Conservation (phyloP, 1,284 basidiomycete species). For the Ceratorhiza oryzae-sativae region DNA sequence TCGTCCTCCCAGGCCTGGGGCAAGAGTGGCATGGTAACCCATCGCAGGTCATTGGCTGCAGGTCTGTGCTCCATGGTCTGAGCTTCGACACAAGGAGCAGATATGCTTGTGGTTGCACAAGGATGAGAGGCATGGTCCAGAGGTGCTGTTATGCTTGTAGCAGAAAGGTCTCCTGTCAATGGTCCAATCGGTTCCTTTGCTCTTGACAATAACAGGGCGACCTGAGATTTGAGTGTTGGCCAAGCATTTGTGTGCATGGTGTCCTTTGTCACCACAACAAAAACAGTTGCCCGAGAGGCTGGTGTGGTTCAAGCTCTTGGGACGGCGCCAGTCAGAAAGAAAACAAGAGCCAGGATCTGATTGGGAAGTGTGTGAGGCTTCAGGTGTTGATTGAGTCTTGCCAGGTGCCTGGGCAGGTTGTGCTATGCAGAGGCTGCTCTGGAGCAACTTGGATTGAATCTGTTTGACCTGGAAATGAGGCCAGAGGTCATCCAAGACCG, state of each 20-base stretch:
- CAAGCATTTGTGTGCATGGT: background rate
- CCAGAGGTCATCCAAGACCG: background rate
- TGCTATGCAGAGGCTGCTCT: background rate
- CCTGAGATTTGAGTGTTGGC: background rate
- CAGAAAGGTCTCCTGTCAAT: constrained; percentile 9
- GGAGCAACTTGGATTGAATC: background rate
- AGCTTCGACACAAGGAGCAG: constrained; percentile 22
- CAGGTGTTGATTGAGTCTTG: background rate
- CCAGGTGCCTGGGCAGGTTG: background rate
- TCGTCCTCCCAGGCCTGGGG: constrained; percentile 14
- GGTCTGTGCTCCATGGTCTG: constrained; percentile 23
- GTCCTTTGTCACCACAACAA: background rate
- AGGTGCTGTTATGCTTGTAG: constrained; percentile 13
- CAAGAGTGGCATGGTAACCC: constrained; percentile 7
- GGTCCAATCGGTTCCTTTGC: background rate
- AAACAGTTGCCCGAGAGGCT: background rate
- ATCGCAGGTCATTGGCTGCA: background rate
- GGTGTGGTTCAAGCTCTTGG: background rate
- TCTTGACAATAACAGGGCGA: background rate
- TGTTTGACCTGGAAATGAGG: background rate
- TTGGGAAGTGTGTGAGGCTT: background rate
- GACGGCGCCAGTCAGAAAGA: background rate
- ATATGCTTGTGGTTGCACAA: background rate
- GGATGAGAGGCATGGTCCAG: background rate
- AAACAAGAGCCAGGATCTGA: background rate